Evolutionary conservation across 2,329 filamentous ascomycete genomes (phyloP), one percentile per base, ranked within the genome.

Genomic region (Rhinocladiella mackenziei): DNA sequence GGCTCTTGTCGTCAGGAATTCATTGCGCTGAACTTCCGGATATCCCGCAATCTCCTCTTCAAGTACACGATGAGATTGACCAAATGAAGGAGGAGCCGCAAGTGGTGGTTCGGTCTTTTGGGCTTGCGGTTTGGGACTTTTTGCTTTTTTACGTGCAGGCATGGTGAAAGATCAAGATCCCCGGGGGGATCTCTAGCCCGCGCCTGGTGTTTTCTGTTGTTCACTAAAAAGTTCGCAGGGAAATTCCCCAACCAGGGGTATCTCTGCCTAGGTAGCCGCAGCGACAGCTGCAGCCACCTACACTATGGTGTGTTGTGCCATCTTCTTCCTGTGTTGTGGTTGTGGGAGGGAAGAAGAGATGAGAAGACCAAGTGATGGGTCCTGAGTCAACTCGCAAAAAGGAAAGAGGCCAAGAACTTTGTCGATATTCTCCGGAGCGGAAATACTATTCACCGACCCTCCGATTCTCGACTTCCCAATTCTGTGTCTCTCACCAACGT

Each of bases 1-100:
- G 7, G 53, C 50, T 45, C 45, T 45, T 11, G 50, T 55, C 9
- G 53, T 44, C 5, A 53, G 43, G 17, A 51, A 53, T 38, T 55
- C 53, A 37, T 55, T 51, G 26, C 50, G 44, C 25, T 55, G 53
- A 17, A 51, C 42, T 38, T 55, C 50, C 17, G 53, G 53, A 39
- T 55, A 55, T 9, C 36, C 48, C 7, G 29, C 38, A 25, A 53
- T 35, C 20, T 50, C 51, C 35, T 53, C 51, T 14, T 53, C 51
- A 9, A 53, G 31, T 15, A 23, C 38, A 11, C 50, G 50, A 20
- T 50, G 50, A 36, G 50, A 53, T 31, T 41, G 43, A 22, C 47
- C 50, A 18, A 50, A 45, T 10, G 46, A 47, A 26, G 50, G 46
- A 9, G 47, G 43, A 20, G 36, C 33, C 9, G 41, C 31, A 14